Evolutionary conservation across 345 rosid species (phyloP), one percentile per base, ranked within the genome.

Genomic region (Clarkia xantiana): DNA sequence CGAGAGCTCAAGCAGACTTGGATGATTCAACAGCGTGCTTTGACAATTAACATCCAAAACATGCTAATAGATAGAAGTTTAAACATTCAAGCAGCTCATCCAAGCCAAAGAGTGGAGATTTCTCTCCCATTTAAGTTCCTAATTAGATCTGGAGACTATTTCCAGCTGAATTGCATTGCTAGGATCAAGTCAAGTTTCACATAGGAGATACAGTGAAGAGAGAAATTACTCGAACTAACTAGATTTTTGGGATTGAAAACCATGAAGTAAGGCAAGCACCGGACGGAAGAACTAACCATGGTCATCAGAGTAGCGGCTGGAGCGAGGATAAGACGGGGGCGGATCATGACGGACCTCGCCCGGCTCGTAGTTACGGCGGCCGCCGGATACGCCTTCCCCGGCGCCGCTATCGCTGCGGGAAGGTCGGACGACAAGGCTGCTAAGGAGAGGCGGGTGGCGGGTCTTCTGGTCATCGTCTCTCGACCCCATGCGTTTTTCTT

Each of bases 341-440:
- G 79, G 77, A 18, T 80, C 85, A 40, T 77, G 94, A 12, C 80
- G 74, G 23, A 71, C 75, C 48, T 87, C 94, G 11, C 79, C 88
- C 18, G 82, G 71, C 54, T 83, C 86, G 58, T 69, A 75, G 52
- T 82, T 86, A 44, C 69, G 76, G 53, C 58, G 63, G 4, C 67
- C 66, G 44, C 73, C 67, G 22, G 70, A 62, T 42, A 61, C 56
- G 18, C 42, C 73, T 10, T 65, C 74, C 11, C 55, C 69, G 1
- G 58, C 81, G 16, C 57, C 76, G 19, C 64, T 64, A 11, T 70
- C 82, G 64, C 73, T 77, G 45, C 49, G 69, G 9, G 84, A 74
- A 11, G 86, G 82, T 0, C 95, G 82, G 11, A 86, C 84, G 49
- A 89, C 78, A 51, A 89, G 86, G 71, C 95, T 79, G 71, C 88